Percentiles rank a stretch among this genome's conserved stretches.
phyloP scores from a whole-genome alignment of 169 alveolate genomes.

The Eimeria maxima region DNA sequence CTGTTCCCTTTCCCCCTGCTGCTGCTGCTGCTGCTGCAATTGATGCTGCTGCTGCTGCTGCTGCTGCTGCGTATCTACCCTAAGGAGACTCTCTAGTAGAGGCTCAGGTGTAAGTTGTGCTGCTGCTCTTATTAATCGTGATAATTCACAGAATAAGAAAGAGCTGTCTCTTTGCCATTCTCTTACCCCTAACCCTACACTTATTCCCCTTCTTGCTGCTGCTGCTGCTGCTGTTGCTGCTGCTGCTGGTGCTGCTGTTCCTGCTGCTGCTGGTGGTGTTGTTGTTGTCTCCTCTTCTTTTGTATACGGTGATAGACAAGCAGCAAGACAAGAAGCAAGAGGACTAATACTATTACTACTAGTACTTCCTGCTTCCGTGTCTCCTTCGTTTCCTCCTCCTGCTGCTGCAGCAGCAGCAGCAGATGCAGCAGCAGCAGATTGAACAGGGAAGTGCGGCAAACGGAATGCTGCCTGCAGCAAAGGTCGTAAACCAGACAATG shows the following conservation, averaged over 20 bases:
- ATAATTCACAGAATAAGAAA: conserved; percentile 4
- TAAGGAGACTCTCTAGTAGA: background rate
- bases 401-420: conserved; percentile 36
- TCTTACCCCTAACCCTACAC: background rate
- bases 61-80: conserved; percentile 32
- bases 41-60: background rate
- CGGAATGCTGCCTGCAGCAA: conserved; percentile 42
- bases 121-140: background rate
- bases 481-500: conserved; percentile 1
- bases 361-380: too few relatives aligned
- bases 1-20: background rate
- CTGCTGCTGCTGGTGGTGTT: too few relatives aligned
- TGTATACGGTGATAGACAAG: background rate
- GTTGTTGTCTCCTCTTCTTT: too few relatives aligned
- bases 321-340: conserved; percentile 20
- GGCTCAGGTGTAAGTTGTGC: conserved; percentile 28
- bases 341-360: background rate
- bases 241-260: too few relatives aligned
- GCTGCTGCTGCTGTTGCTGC: background rate
- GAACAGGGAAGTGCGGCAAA: conserved; percentile 39
- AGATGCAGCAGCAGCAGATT: conserved; percentile 11
- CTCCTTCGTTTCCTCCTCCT: background rate
- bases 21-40: conserved; percentile 40
- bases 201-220: background rate
- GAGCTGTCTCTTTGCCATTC: conserved; percentile 23